Conservation (phyloP, 176 grass and related monocot genomes). For the Eremochloa ophiuroides region DNA sequence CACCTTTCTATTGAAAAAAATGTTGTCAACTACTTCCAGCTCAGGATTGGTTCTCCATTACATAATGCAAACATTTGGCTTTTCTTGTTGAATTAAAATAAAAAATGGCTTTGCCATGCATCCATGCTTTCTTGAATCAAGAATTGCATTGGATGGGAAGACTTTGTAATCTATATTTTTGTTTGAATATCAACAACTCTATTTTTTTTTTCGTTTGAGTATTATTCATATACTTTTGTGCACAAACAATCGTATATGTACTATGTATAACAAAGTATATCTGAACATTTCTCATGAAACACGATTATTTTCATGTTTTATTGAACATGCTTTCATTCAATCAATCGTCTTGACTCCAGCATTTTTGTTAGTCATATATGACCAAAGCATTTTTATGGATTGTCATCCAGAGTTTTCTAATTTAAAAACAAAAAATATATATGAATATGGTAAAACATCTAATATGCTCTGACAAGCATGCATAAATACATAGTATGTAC, state of each 20-base stretch:
- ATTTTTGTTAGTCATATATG: neutral
- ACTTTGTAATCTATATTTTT: neutral
- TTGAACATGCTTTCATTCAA: neutral
- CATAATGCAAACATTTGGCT: neutral
- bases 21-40: neutral
- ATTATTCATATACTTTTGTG: neutral
- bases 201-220: neutral
- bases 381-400: neutral
- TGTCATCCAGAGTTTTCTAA: neutral
- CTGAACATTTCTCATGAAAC: neutral
- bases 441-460: neutral
- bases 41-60: neutral
- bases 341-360: neutral
- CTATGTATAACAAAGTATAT: neutral
- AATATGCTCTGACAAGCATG: neutral
- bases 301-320: neutral
- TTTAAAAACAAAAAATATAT: neutral
- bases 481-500: neutral
- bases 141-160: neutral
- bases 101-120: neutral
- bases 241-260: no score
- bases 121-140: neutral
- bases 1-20: neutral
- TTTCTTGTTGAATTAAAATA: neutral
- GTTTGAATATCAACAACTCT: neutral